A percentile compares a stretch with the other conserved stretches of the same genome.
These are phyloP conservation scores for Amanita rimosa DNA, from an alignment of 768 basidiomycete genomes.

Conservation along the genomic window DNA sequence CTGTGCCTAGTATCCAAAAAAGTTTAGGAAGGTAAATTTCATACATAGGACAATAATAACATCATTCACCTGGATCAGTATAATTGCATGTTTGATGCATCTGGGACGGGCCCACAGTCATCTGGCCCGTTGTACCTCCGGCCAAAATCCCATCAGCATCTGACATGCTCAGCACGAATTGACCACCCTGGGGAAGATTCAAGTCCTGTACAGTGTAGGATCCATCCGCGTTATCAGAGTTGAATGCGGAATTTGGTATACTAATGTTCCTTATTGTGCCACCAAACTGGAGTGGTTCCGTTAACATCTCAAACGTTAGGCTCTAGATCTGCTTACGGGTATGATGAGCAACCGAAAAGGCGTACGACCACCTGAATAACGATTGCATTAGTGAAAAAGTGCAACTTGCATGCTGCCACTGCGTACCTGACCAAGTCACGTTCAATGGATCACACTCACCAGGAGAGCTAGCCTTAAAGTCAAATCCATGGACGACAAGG, in stretches of 20 bases:
- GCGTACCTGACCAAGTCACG: constrained; percentile 17
- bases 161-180: constrained; percentile 16
- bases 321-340: constrained; percentile 9
- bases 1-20: constrained; percentile 9
- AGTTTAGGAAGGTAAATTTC: too few species aligned
- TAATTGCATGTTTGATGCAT: constrained; percentile 13
- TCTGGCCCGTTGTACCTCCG: constrained; percentile 13
- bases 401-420: not conserved
- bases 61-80: constrained; percentile 13
- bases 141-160: constrained; percentile 17
- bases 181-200: constrained; percentile 4
- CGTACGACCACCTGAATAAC: constrained; percentile 14
- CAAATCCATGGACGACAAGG: not conserved
- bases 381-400: not conserved
- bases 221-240: constrained; percentile 9
- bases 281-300: constrained; percentile 27
- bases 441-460: constrained; percentile 16
- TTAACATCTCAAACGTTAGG: not conserved
- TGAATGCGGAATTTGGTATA: constrained; percentile 14
- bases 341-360: constrained; percentile 17
- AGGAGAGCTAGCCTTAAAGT: constrained; percentile 12
- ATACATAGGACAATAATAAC: not conserved
- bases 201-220: constrained; percentile 11
- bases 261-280: constrained; percentile 15
- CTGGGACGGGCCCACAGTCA: constrained; percentile 13